Evolutionary conservation across 139 green algal species (phyloP), one percentile per base, ranked within the genome.

Genomic region (Chlorella sp.): DNA sequence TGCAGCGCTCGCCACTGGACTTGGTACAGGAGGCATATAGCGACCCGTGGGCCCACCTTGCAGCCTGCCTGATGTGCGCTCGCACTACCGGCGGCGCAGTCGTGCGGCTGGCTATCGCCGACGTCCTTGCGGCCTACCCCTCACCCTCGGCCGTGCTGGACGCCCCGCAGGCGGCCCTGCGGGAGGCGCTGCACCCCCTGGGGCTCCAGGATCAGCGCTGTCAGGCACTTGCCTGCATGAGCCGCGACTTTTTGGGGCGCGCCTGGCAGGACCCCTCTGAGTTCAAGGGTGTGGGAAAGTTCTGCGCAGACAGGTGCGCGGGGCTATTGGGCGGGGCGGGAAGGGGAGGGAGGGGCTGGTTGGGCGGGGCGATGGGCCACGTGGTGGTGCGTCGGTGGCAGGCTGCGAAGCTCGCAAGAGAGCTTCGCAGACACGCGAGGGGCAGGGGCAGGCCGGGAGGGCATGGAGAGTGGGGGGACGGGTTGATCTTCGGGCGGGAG

Each of bases 41-140:
- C 3, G 85, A 90, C 43, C 85, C 85, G 14, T 90, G 83, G 83
- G 61, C 80, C 61, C 83, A 87, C 63, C 77, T 90, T n/a, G 77
- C 71, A 4, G 80, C 68, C 38, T 87, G 80, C 53, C 41, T 90
- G 35, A 63, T 87, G n/a, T 90, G 84, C 80, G 84, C 77, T 73
- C 74, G 82, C 33, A 90, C 84, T 21, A 85, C 55, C 35, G 82
- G 84, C 40, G 67, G 65, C 33, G 64, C 41, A 40, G 60, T 45
- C 29, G 64, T 88, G 50, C 70, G 62, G 14, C 12, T 23, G 33
- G 41, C 70, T 40, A 79, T 89, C 17, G 12, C 29, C 8, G 17
- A 8, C 31, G 77, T 90, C 69, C 74, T 90, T 9, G 3, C 5
- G 2, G 15, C 19, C 0, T 84, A 73, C 45, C 74, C 77, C 42